Base-by-base conservation (phyloP, 768 basidiomycete species). In the Pholiota microspora region DNA sequence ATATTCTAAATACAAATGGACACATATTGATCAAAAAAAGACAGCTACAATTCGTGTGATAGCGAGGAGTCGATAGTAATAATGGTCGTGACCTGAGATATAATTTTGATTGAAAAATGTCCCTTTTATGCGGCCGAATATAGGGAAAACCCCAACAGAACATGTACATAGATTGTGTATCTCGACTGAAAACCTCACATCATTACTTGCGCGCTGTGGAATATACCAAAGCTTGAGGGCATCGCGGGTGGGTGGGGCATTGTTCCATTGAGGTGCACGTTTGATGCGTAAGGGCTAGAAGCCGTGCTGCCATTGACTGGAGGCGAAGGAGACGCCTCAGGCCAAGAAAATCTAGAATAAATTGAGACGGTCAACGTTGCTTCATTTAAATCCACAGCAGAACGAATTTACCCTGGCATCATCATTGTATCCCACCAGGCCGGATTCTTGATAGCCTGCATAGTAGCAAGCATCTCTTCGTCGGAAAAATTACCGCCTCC, bases 351-450 rank as follows among this genome's bases (percentile, higher is more conserved):
- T 34, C 73, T 72, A 54, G 34, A 54, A 48, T 48, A 28, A 15
- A 9, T 10, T 18, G 13, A 45, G 42, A 51, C 24, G 18, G 54
- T 40, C 32, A 35, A 36, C 23, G 51, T n/a, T n/a, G 3, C 12
- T 27, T 15, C 28, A n/a, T 24, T n/a, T 7, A 12, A 25, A 23
- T 27, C 6, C 21, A 2, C 5, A 24, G 10, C 7, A 2, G n/a
- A n/a, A n/a, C 21, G 21, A 23, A 60, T 70, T 44, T 66, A 87
- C 85, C 89, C 89, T 32, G 89, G 89, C 86, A 92, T 88, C 88
- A 91, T 87, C 84, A 89, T 86, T 46, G 80, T 87, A 40, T 78
- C 70, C 88, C 87, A 90, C 80, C 84, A 92, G 7, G 72, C 77
- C 2, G 84, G 84, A 47, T 85, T 88, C 57, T 86, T 84, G 53